Evolutionary conservation across 1,139 yeast species (phyloP), one percentile per base, ranked within the genome.

Genomic region (Magnusiomyces sp.): DNA sequence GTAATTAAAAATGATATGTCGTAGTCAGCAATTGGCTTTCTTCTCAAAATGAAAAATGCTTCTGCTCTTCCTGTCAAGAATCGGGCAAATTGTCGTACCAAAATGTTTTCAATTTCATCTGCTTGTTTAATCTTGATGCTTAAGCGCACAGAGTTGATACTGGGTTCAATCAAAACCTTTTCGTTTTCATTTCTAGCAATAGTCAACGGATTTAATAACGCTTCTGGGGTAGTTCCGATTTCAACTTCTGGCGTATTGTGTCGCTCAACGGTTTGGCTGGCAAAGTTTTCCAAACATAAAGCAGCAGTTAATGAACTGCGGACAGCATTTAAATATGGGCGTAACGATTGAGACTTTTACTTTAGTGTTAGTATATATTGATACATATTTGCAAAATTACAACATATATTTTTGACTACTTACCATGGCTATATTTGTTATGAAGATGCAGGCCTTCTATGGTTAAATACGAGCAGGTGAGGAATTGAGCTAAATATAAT

Each of bases 231-330:
- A 58, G 79, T 77, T 58, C 83, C 81, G 43, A 86, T 92, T 68
- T 92, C 99, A 47, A 92, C 83, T 67, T 92, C 99, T 3, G 99
- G 99, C 57, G 94, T 79, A 70, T 92, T 92, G 73, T 92, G 98
- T 69, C 99, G 83, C 71, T 92, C 99, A 14, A 86, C 96, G 53
- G 86, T 77, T 67, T 90, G 96, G 11, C 97, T 90, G 23, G 97
- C 85, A 67, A 94, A 94, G 71, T 90, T 92, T 64, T 90, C 95
- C 58, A 92, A 74, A 61, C 96, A 88, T 49, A 92, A 75, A n/a
- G 97, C 96, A 9, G 97, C 97, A 16, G 95, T 88, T 60, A 92
- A 76, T 29, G 98, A 89, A 53, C 86, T 80, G 66, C 98, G 83
- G 31, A 92, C 98, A 1, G 97, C 97, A 9, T 88, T 83, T 53